phyloP scores from a whole-genome alignment of 2,329 filamentous ascomycete species.

The Dryadomyces quercivorus region DNA sequence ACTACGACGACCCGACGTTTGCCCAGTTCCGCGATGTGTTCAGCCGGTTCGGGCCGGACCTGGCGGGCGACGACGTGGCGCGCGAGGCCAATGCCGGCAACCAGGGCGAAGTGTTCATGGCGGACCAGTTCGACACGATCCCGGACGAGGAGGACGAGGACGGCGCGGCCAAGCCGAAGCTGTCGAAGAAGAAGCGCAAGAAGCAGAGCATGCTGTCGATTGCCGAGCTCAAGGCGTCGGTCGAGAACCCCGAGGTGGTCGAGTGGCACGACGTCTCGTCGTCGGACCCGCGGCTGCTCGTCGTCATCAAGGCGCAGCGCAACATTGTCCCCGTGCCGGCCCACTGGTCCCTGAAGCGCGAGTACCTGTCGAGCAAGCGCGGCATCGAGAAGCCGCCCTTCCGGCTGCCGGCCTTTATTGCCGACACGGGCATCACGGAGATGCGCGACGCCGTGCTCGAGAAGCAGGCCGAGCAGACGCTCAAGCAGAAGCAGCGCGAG shows the following conservation, averaged over 20 bases:
- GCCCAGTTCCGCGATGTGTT: slow-evolving; percentile 77
- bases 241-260: slow-evolving; percentile 82
- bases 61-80: slow-evolving; percentile 49
- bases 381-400: slow-evolving; percentile 95
- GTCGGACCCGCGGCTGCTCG: slow-evolving; percentile 74
- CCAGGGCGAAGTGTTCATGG: slow-evolving; percentile 75
- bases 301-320: slow-evolving; percentile 88
- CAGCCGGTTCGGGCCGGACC: slow-evolving; percentile 58
- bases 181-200: slow-evolving; percentile 94
- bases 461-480: slow-evolving; percentile 80
- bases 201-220: slow-evolving; percentile 81
- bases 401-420: slow-evolving; percentile 87
- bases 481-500: slow-evolving; percentile 94
- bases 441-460: slow-evolving; percentile 96
- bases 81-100: slow-evolving; percentile 57
- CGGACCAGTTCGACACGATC: slow-evolving; percentile 76
- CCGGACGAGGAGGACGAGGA: slow-evolving; percentile 70
- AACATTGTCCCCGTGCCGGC: slow-evolving; percentile 90
- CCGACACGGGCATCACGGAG: slow-evolving; percentile 92
- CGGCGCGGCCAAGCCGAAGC: slow-evolving; percentile 45
- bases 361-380: slow-evolving; percentile 93
- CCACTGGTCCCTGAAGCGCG: slow-evolving; percentile 93
- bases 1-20: slow-evolving; percentile 64
- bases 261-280: slow-evolving; percentile 97
- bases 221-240: slow-evolving; percentile 86